Evolutionary conservation across 2,329 filamentous ascomycete species (phyloP).

Genomic region (Orbilia oligospora): DNA sequence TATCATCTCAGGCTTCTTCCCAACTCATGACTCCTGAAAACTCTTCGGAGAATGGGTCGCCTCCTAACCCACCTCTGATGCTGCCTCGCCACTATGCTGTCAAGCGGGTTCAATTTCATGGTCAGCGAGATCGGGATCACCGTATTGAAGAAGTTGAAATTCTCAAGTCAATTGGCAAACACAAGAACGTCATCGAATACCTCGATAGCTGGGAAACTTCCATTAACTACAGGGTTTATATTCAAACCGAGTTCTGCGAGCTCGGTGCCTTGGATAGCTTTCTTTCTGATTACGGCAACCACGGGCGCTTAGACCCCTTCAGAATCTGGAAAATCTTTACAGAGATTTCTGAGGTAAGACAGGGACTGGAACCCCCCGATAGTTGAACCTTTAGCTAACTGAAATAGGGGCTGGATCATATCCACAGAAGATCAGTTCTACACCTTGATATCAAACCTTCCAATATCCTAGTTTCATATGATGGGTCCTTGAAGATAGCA

Average conservation of each 20-base stretch:
- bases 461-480: constrained; percentile 85
- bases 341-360: constrained; percentile 83
- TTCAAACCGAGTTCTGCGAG: constrained; percentile 97
- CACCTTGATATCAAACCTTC: constrained; percentile 89
- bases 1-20: constrained; percentile 68
- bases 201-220: constrained; percentile 90
- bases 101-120: constrained; percentile 89
- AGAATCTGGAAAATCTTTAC: constrained; percentile 98
- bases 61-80: constrained; percentile 73
- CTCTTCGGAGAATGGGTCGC: constrained; percentile 70
- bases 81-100: constrained; percentile 79
- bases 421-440: constrained; percentile 88
- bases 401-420: constrained; percentile 85
- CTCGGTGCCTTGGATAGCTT: constrained; percentile 92
- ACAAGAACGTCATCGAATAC: constrained; percentile 88
- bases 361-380: not conserved
- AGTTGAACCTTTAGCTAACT: constrained; percentile 62
- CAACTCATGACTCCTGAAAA: constrained; percentile 69
- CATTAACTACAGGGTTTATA: constrained; percentile 80
- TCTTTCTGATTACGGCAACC: constrained; percentile 83
- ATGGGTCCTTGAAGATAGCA: constrained; percentile 85
- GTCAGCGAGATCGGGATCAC: constrained; percentile 82
- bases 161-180: constrained; percentile 80
- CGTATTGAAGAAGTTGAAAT: constrained; percentile 88
- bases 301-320: constrained; percentile 93